Percentiles rank a stretch among this genome's conserved stretches.
These are phyloP conservation scores for Hemerocallis citrina DNA, from an alignment of 106 monocot species.

Conservation along the genomic window DNA sequence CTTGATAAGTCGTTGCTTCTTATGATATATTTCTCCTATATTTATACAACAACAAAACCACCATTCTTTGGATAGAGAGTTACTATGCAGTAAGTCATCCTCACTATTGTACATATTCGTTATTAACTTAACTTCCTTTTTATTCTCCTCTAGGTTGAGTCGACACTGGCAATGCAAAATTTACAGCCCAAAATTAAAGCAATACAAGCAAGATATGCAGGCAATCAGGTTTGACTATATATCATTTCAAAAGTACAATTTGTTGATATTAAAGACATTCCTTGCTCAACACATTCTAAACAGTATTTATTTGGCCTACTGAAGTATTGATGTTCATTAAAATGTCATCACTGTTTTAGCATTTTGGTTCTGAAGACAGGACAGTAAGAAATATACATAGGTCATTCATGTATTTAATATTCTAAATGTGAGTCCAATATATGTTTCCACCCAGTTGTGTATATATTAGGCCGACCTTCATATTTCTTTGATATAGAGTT, in stretches of 20 bases:
- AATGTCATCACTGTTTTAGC: too few relatives aligned
- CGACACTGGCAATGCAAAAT: constrained; percentile 93
- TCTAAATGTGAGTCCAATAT: too few relatives aligned
- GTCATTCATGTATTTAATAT: too few relatives aligned
- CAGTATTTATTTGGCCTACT: too few relatives aligned
- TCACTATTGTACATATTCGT: too few relatives aligned
- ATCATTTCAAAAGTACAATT: not conserved
- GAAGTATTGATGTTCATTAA: too few relatives aligned
- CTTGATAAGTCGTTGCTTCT: not conserved
- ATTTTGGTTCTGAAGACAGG: too few relatives aligned
- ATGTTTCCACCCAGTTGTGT: not conserved
- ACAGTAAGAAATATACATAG: too few relatives aligned
- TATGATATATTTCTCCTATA: not conserved
- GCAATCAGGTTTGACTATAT: constrained; percentile 69
- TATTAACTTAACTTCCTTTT: not conserved
- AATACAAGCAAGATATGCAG: constrained; percentile 84
- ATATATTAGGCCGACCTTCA: not conserved
- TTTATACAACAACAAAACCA: not conserved
- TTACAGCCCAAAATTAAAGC: constrained; percentile 95
- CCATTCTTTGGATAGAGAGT: too few relatives aligned
- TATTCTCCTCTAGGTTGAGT: constrained; percentile 56
- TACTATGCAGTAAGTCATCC: not conserved
- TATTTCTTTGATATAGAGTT: not conserved
- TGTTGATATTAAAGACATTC: too few relatives aligned
- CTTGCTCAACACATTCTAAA: too few relatives aligned